Conservation (phyloP, 805 yeast species). For the Metschnikowia rubicola region DNA sequence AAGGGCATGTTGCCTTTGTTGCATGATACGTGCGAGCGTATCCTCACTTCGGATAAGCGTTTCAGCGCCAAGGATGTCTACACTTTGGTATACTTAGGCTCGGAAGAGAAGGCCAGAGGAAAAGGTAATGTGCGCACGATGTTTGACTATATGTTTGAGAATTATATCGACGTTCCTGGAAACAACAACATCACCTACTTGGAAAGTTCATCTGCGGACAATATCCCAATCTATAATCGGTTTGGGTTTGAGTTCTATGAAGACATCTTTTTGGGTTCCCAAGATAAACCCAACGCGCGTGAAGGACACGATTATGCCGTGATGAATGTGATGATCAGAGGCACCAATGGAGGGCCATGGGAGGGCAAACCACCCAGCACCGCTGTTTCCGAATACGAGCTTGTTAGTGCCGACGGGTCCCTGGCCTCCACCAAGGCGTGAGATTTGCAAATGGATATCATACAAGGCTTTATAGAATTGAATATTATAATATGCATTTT, state of each 20-base stretch:
- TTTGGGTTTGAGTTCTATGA: constrained; percentile 50
- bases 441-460: too few species aligned
- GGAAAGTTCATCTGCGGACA: constrained; percentile 45
- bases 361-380: neutral
- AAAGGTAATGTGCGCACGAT: constrained; percentile 52
- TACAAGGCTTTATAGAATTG: too few species aligned
- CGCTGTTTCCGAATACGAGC: constrained; percentile 11
- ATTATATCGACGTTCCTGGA: constrained; percentile 41
- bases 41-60: constrained; percentile 38
- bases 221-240: constrained; percentile 51
- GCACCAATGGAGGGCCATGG: constrained; percentile 33
- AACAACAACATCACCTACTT: constrained; percentile 40
- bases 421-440: too few species aligned
- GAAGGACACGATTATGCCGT: constrained; percentile 40
- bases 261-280: constrained; percentile 45
- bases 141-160: constrained; percentile 46
- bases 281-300: constrained; percentile 18
- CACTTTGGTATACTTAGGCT: constrained; percentile 47
- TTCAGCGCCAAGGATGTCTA: constrained; percentile 34
- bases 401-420: neutral
- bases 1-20: constrained; percentile 49
- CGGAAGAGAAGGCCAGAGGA: constrained; percentile 46
- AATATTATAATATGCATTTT: neutral
- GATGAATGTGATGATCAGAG: constrained; percentile 45
- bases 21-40: constrained; percentile 46